Percentiles rank a stretch among this genome's conserved stretches.
Evolutionary conservation across 495 filamentous ascomycete species (phyloP).

Genomic region (Talaromyces wortmannii): DNA sequence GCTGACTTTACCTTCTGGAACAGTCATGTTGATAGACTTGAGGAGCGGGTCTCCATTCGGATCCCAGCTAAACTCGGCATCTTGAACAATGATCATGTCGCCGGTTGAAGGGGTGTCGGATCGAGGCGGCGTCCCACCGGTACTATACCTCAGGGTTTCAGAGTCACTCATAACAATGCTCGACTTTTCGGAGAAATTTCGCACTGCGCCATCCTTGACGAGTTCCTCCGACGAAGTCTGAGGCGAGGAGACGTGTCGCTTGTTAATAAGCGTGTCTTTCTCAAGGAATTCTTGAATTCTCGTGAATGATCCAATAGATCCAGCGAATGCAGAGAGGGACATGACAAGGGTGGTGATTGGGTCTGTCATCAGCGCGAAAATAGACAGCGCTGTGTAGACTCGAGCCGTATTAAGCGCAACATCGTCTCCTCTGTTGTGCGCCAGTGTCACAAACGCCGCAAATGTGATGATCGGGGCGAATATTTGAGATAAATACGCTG

Average conservation of each 20-base stretch:
- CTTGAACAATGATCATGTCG: slow-evolving; percentile 29
- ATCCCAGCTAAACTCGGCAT: slow-evolving; percentile 48
- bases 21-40: slow-evolving; percentile 27
- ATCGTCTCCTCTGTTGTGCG: slow-evolving; percentile 36
- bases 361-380: slow-evolving; percentile 51
- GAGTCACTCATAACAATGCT: not conserved
- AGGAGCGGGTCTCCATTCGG: slow-evolving; percentile 33
- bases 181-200: slow-evolving; percentile 3
- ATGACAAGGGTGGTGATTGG: slow-evolving; percentile 53
- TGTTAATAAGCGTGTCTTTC: slow-evolving; percentile 23
- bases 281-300: slow-evolving; percentile 55
- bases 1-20: slow-evolving; percentile 30
- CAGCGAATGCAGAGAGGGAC: slow-evolving; percentile 43
- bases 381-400: slow-evolving; percentile 53
- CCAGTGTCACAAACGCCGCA: slow-evolving; percentile 40
- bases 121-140: not conserved
- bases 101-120: slow-evolving; percentile 3
- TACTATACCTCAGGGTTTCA: not conserved
- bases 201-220: not conserved
- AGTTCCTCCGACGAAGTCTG: not conserved
- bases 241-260: slow-evolving; percentile 9
- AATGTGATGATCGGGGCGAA: slow-evolving; percentile 48
- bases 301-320: slow-evolving; percentile 48
- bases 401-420: slow-evolving; percentile 40
- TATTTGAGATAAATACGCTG: slow-evolving; percentile 44